These are phyloP conservation scores for Raphanus sativus DNA, from an alignment of 345 rosid species.

Conservation along the genomic window DNA sequence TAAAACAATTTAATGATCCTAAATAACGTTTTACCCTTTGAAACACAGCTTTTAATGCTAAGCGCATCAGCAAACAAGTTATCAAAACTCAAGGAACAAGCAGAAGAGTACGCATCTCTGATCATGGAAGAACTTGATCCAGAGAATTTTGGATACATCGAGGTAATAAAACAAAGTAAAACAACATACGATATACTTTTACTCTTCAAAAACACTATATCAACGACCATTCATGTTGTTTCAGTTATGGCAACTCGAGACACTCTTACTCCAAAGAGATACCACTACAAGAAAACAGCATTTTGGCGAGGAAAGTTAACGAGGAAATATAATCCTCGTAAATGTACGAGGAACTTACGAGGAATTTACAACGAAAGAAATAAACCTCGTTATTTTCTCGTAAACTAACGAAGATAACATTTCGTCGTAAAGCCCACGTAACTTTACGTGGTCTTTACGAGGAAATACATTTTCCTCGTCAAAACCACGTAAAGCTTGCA, in stretches of 20 bases:
- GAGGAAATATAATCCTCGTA: too few relatives aligned
- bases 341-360: too few relatives aligned
- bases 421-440: too few relatives aligned
- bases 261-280: constrained; percentile 82
- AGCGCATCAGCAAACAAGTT: constrained; percentile 96
- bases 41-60: constrained; percentile 82
- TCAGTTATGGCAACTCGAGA: constrained; percentile 97
- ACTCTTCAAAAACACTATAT: not conserved
- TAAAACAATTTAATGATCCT: not conserved
- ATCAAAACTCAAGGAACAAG: constrained; percentile 89
- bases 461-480: too few relatives aligned
- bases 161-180: constrained; percentile 45
- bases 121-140: constrained; percentile 99
- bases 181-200: not conserved
- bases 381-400: too few relatives aligned
- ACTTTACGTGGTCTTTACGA: too few relatives aligned
- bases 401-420: too few relatives aligned
- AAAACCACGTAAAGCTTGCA: too few relatives aligned
- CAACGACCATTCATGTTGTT: not conserved
- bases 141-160: constrained; percentile 88
- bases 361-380: too few relatives aligned
- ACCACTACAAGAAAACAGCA: too few relatives aligned
- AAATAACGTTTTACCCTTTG: not conserved
- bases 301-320: too few relatives aligned
- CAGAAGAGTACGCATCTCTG: constrained; percentile 84